Evolutionary conservation across 2,329 filamentous ascomycete species (phyloP).

Genomic region (Podosphaera xanthii): DNA sequence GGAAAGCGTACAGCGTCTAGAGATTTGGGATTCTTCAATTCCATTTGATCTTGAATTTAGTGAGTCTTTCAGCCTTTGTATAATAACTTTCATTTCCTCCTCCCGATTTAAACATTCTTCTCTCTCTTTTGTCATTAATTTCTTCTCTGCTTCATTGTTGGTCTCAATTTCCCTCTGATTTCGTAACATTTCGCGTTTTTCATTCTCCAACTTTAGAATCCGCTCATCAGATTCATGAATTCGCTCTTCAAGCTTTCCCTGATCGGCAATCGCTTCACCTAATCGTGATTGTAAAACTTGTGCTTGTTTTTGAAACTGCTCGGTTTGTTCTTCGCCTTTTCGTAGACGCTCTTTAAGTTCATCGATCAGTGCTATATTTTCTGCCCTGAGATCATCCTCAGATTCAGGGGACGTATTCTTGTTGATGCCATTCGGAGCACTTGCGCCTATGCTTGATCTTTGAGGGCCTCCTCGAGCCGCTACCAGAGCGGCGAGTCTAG

Average conservation of each 20-base stretch:
- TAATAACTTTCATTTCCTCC: constrained; percentile 74
- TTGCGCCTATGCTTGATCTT: constrained; percentile 24
- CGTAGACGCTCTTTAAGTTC: constrained; percentile 66
- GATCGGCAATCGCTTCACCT: constrained; percentile 65
- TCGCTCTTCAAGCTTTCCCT: constrained; percentile 67
- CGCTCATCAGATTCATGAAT: constrained; percentile 71
- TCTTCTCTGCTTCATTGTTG: constrained; percentile 78
- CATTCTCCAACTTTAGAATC: constrained; percentile 57
- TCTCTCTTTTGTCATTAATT: constrained; percentile 72
- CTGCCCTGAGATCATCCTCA: constrained; percentile 55
- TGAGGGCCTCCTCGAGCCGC: constrained; percentile 51
- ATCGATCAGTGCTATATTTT: constrained; percentile 56
- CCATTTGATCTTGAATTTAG: constrained; percentile 49
- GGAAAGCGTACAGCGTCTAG: constrained; percentile 30
- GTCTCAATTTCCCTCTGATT: constrained; percentile 80
- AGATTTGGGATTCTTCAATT: constrained; percentile 29
- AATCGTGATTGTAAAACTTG: constrained; percentile 68
- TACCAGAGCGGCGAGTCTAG: constrained; percentile 40
- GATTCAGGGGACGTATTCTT: constrained; percentile 21
- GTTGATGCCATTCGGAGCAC: constrained; percentile 14
- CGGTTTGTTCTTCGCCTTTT: constrained; percentile 54
- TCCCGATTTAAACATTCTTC: constrained; percentile 67
- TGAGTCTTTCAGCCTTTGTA: constrained; percentile 78
- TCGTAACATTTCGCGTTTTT: constrained; percentile 62
- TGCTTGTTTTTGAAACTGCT: constrained; percentile 63